Conservation (phyloP, 768 basidiomycete species). For the Kwoniella sp. region DNA sequence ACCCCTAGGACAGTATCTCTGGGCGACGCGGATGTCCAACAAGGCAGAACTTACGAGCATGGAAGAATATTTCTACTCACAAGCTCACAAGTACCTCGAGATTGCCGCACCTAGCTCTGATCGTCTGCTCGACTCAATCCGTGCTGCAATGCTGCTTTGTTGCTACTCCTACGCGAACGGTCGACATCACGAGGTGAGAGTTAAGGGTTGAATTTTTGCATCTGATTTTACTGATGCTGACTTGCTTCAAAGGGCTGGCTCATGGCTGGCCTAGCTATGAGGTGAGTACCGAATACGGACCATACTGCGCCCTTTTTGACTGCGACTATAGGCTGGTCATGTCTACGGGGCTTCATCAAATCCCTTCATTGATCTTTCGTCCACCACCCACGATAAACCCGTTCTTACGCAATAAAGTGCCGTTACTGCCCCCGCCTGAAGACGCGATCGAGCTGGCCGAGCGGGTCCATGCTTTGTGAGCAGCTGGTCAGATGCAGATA, state of each 20-base stretch:
- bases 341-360: constrained; percentile 41
- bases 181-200: constrained; percentile 33
- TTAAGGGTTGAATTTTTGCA: not conserved
- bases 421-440: constrained; percentile 36
- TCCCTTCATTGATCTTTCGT: constrained; percentile 21
- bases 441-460: constrained; percentile 41
- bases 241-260: constrained; percentile 29
- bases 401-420: constrained; percentile 25
- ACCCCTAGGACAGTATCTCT: constrained; percentile 29
- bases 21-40: constrained; percentile 37
- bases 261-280: constrained; percentile 24
- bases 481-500: not conserved
- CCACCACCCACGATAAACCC: constrained; percentile 22
- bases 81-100: constrained; percentile 26
- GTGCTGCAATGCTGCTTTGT: constrained; percentile 36
- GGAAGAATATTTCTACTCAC: constrained; percentile 29
- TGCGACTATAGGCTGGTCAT: constrained; percentile 27
- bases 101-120: constrained; percentile 26
- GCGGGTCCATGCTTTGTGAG: constrained; percentile 41
- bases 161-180: constrained; percentile 33
- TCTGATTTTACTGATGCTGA: not conserved
- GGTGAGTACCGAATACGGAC: constrained; percentile 14
- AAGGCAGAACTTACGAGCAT: constrained; percentile 19
- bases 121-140: constrained; percentile 32
- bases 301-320: too few relatives aligned